Conservation (phyloP, 768 basidiomycete genomes). For the Amanita rubescens region DNA sequence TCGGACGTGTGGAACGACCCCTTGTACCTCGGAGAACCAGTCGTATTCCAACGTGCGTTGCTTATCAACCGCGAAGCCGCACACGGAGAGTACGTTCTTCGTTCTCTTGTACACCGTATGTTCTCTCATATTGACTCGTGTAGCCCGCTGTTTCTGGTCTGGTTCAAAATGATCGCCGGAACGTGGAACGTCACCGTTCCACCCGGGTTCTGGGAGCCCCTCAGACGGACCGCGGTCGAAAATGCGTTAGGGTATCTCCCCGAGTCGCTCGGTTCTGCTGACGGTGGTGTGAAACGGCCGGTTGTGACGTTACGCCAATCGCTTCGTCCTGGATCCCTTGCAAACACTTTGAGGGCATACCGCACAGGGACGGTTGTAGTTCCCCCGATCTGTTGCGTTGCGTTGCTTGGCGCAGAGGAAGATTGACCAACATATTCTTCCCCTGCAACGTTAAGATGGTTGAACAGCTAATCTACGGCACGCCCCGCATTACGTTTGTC, state of each 20-base stretch:
- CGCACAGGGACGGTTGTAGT: too few relatives aligned
- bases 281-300: constrained; percentile 13
- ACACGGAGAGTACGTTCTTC: constrained; percentile 32
- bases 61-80: constrained; percentile 59
- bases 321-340: too few relatives aligned
- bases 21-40: constrained; percentile 32
- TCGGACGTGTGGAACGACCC: constrained; percentile 60
- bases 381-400: too few relatives aligned
- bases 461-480: too few relatives aligned
- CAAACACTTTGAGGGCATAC: too few relatives aligned
- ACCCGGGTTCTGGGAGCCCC: constrained; percentile 27
- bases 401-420: too few relatives aligned
- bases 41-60: constrained; percentile 55
- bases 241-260: constrained; percentile 28
- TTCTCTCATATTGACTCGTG: constrained; percentile 9
- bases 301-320: constrained; percentile 47
- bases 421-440: too few relatives aligned
- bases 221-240: constrained; percentile 21
- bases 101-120: constrained; percentile 9
- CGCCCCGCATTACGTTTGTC: too few relatives aligned
- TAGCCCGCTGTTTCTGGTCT: constrained; percentile 21
- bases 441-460: too few relatives aligned
- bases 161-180: constrained; percentile 31
- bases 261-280: constrained; percentile 10
- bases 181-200: constrained; percentile 23